Percentiles rank a stretch among this genome's conserved stretches.
Evolutionary conservation across 306 rosid species (phyloP).

Genomic region (Amphicarpaea edgeworthii): DNA sequence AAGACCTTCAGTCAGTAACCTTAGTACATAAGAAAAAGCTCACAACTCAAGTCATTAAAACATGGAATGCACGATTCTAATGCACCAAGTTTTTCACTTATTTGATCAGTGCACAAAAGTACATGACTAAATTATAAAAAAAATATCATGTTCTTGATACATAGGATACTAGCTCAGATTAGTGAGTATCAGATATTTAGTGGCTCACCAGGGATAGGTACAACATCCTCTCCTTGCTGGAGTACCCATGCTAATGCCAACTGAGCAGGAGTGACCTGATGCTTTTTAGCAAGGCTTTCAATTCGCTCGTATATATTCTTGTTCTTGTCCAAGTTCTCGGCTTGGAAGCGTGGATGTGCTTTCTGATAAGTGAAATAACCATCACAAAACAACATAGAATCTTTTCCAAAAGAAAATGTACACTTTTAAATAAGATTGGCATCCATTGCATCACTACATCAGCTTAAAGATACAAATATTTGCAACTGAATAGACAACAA

Average conservation of each 20-base stretch:
- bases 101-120: background rate
- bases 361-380: conserved; percentile 43
- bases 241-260: conserved; percentile 74
- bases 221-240: conserved; percentile 59
- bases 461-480: background rate
- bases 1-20: background rate
- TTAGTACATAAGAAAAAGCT: background rate
- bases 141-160: background rate
- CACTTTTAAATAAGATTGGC: background rate
- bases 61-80: background rate
- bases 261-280: conserved; percentile 59
- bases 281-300: conserved; percentile 58
- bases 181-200: background rate
- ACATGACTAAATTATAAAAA: background rate
- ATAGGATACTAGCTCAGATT: too few species aligned
- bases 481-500: background rate
- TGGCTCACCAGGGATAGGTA: conserved; percentile 42
- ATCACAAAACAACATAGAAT: background rate
- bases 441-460: background rate
- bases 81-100: background rate
- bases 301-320: conserved; percentile 52
- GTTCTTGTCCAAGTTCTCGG: conserved; percentile 53
- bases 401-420: background rate
- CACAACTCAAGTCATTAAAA: background rate
- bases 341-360: conserved; percentile 56